Percentiles rank a stretch among this genome's conserved stretches.
phyloP scores from a whole-genome alignment of 305 asterid species.

The Plantago lanceolata region DNA sequence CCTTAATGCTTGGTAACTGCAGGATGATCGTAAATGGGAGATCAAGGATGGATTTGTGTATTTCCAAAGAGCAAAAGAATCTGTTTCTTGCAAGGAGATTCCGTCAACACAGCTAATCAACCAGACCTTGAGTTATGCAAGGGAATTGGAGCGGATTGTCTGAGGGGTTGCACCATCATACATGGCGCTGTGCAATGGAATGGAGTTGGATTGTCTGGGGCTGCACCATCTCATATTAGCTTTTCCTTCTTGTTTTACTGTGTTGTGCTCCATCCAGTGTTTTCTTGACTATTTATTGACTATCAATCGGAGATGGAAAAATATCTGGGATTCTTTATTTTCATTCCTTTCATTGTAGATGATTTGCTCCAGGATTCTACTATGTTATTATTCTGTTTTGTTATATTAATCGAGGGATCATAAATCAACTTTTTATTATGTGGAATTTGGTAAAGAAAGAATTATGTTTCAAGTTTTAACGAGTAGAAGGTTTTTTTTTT shows the following conservation, averaged over 20 bases:
- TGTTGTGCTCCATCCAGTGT: constrained; percentile 7
- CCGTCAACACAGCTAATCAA: constrained; percentile 87
- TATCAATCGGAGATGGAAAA: constrained; percentile 15
- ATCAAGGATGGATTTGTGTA: constrained; percentile 48
- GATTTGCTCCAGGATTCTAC: too few species aligned
- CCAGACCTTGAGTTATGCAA: constrained; percentile 48
- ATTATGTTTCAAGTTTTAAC: too few species aligned
- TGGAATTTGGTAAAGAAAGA: too few species aligned
- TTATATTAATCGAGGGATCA: too few species aligned
- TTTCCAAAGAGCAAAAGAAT: constrained; percentile 71
- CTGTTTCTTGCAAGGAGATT: constrained; percentile 81
- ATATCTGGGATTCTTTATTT: not conserved
- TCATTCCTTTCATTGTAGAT: too few species aligned
- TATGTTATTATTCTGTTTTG: too few species aligned
- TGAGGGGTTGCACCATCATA: constrained; percentile 27
- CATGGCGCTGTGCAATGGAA: too few species aligned
- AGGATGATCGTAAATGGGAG: constrained; percentile 97
- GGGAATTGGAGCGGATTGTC: constrained; percentile 68
- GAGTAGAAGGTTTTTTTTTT: too few species aligned
- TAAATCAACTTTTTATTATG: too few species aligned
- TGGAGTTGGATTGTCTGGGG: too few species aligned
- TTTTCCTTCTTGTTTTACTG: too few species aligned
- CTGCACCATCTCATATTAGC: constrained; percentile 2
- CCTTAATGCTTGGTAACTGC: constrained; percentile 28
- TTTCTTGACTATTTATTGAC: not conserved